phyloP scores from a whole-genome alignment of 2,329 filamentous ascomycete genomes.

The Hypoxylon sp. region DNA sequence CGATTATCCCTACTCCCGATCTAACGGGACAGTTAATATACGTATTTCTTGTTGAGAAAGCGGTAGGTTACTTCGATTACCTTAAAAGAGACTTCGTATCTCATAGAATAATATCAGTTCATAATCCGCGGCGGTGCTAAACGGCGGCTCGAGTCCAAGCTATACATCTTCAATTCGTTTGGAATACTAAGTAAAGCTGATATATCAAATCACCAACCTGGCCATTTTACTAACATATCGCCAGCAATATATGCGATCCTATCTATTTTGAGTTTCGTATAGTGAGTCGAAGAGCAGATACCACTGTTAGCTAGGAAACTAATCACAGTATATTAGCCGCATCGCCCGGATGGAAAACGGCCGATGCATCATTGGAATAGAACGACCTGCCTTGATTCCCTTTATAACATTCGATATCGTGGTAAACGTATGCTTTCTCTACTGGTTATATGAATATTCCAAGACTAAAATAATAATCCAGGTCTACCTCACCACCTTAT shows the following conservation, averaged over 20 bases:
- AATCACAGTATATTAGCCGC: conserved; percentile 52
- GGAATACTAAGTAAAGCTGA: conserved; percentile 59
- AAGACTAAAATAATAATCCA: conserved; percentile 26
- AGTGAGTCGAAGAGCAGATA: conserved; percentile 52
- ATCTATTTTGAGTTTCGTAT: conserved; percentile 67
- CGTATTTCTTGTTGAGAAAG: conserved; percentile 70
- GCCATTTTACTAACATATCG: conserved; percentile 25
- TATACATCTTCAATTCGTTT: conserved; percentile 69
- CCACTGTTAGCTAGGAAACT: background rate
- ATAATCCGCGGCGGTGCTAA: conserved; percentile 65
- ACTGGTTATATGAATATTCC: no score
- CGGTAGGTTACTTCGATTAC: conserved; percentile 51
- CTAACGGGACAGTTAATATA: conserved; percentile 61
- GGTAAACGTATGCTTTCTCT: conserved; percentile 56
- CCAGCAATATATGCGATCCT: conserved; percentile 55
- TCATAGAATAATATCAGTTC: conserved; percentile 52
- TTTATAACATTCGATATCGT: conserved; percentile 68
- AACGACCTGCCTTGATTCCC: conserved; percentile 65
- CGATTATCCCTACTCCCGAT: conserved; percentile 1
- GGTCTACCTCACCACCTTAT: conserved; percentile 69
- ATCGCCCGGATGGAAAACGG: conserved; percentile 64
- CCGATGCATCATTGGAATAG: conserved; percentile 69
- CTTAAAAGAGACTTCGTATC: conserved; percentile 1
- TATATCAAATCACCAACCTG: background rate
- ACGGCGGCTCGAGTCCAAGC: conserved; percentile 61